Evolutionary conservation across 305 asterid species (phyloP).

Genomic region (Solanum hybrid): DNA sequence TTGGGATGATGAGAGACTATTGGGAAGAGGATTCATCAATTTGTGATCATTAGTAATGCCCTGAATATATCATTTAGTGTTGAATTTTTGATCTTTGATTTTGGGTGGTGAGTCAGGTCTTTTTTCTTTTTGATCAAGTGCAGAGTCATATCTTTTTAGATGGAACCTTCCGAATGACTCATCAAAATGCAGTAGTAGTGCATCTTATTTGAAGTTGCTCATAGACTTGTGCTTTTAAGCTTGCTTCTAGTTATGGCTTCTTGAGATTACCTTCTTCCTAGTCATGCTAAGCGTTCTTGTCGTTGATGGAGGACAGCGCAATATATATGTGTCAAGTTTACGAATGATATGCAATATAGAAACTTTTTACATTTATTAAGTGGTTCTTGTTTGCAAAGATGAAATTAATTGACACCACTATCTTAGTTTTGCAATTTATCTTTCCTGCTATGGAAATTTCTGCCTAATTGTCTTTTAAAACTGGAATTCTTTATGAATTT

Average conservation of each 20-base stretch:
- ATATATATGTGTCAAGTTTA: background rate
- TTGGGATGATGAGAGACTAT: background rate
- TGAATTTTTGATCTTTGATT: background rate
- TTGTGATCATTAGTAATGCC: background rate
- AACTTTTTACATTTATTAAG: background rate
- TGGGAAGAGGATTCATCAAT: background rate
- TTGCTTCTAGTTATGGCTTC: background rate
- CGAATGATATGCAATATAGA: background rate
- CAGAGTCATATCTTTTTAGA: background rate
- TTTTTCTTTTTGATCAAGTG: background rate
- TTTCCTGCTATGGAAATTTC: background rate
- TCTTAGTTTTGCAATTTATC: background rate
- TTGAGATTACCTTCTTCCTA: background rate
- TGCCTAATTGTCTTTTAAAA: background rate
- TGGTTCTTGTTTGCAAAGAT: background rate
- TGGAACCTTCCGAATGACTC: background rate
- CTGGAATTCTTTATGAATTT: conserved; percentile 7
- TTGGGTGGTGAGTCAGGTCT: background rate
- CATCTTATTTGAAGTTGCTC: background rate
- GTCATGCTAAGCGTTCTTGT: background rate
- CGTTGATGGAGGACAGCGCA: background rate
- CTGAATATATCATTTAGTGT: background rate
- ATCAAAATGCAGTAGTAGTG: background rate
- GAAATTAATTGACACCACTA: background rate
- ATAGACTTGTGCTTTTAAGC: conserved; percentile 1